A percentile compares a stretch with the other conserved stretches of the same genome.
Evolutionary conservation across 1,284 basidiomycete species (phyloP).

Genomic region (Cutaneotrichosporon sp.): DNA sequence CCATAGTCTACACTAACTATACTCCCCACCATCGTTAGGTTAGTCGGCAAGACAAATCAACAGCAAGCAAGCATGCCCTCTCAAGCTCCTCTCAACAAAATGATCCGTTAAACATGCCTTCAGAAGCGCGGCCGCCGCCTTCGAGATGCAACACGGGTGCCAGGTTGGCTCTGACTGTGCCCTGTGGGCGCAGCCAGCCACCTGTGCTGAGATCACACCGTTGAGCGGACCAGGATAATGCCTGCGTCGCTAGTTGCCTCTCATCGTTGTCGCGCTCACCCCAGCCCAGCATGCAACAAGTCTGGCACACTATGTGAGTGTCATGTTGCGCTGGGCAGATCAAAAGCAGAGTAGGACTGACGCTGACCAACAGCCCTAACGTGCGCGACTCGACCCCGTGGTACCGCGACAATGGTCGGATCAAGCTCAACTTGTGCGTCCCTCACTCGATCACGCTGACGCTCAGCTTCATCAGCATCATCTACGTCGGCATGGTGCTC

Average conservation of each 20-base stretch:
- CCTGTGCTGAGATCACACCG: slow-evolving; percentile 56
- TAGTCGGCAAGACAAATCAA: slow-evolving; percentile 5
- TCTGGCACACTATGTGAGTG: slow-evolving; percentile 52
- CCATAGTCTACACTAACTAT: background rate
- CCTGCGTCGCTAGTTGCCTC: slow-evolving; percentile 55
- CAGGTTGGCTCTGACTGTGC: slow-evolving; percentile 21
- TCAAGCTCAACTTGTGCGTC: slow-evolving; percentile 55
- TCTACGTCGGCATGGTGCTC: slow-evolving; percentile 53
- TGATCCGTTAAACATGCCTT: slow-evolving; percentile 8
- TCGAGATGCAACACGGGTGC: slow-evolving; percentile 53
- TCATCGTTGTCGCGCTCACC: slow-evolving; percentile 33
- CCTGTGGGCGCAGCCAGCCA: slow-evolving; percentile 16
- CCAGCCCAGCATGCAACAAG: slow-evolving; percentile 30
- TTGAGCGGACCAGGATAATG: slow-evolving; percentile 56
- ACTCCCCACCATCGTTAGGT: background rate
- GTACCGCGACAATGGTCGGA: slow-evolving; percentile 49
- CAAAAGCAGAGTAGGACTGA: background rate
- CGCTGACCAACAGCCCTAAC: slow-evolving; percentile 41
- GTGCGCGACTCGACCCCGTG: slow-evolving; percentile 46
- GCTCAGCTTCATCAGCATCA: slow-evolving; percentile 50
- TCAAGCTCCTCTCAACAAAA: slow-evolving; percentile 6
- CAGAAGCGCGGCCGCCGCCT: slow-evolving; percentile 11
- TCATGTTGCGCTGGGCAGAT: slow-evolving; percentile 1
- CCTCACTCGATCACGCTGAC: background rate
- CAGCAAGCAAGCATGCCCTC: slow-evolving; percentile 1